Evolutionary conservation across 441 rosid genomes (phyloP), one percentile per base, ranked within the genome.

Genomic region (Daphne laureola): DNA sequence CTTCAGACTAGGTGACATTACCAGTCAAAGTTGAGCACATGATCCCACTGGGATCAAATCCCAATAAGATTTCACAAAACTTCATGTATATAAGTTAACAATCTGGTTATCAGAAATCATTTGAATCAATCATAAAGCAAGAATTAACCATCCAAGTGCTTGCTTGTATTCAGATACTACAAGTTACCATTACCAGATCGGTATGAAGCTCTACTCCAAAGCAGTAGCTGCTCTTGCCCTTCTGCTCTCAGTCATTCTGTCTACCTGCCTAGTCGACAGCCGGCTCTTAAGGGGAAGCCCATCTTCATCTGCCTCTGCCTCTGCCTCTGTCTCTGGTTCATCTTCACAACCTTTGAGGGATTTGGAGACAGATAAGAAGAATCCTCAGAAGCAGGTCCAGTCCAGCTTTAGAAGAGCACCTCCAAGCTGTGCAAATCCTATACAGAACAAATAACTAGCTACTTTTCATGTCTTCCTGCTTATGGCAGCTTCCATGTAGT

Each of bases 1-100:
- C 25, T 64, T 66, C 78, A 73, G 61, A 67, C 58, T 64, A 41
- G 53, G 54, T 21, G 69, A 57, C 41, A 53, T 61, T 15, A 62
- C 23, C 73, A 72, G 87, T 82, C 85, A 84, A 82, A 74, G 73
- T n/a, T 54, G 8, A 70, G 69, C 86, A 87, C 93, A 79, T 82
- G 87, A 80, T 71, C 73, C 63, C 66, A 66, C 62, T 60, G 68
- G 23, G 53, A 41, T 27, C 65, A 57, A 69, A 86, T 86, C 82
- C 75, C 63, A 69, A 69, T 49, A 49, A 21, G 45, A 49, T 57
- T 54, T 68, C 49, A 48, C 62, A 16, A 36, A 46, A 31, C 38
- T 31, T 31, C 38, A 31, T 27, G 42, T 49, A 67, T 49, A 63
- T 54, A 66, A 48, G 36, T 48, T 46, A 16, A n/a, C 55, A 12